Base-by-base conservation (phyloP, 2,329 filamentous ascomycete genomes). In the Dryadomyces quercus-mongolicae region DNA sequence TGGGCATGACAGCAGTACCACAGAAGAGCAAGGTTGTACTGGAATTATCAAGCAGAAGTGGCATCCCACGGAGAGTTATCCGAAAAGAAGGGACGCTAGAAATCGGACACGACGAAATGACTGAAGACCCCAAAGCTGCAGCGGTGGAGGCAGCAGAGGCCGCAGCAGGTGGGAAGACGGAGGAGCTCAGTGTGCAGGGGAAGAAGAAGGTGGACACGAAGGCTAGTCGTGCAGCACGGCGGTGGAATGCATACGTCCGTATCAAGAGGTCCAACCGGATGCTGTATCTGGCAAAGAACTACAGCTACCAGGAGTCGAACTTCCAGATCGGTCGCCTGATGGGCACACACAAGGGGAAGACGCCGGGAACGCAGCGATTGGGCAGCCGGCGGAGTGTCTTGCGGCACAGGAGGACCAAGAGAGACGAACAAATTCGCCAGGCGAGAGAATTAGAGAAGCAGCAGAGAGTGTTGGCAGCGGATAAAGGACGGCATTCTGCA, bases 1-100 rank as follows among this genome's bases (percentile, higher is more conserved):
- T 98, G 57, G 86, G 86, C 62, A 85, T 94, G 78, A 74, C 84
- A 5, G 79, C 75, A 20, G 66, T 71, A 34, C 67, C 74, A 46
- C 69, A 68, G 50, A 65, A 68, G 45, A 61, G 66, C 2, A 63
- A 63, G 1, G 62, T 66, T 5, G 54, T 59, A 1, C 43, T 59
- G 13, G 60, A 68, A 46, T 69, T 66, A 45, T 53, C 78, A 22
- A 61, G 64, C 60, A 9, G 61, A 16, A 68, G 65, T 55, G 68
- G 67, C 44, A 65, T 70, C 13, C 67, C 67, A 4, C 57, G 60
- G 13, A 58, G 60, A 12, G 62, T 70, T 6, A 61, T 68, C 9
- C 65, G 67, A 6, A 62, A 63, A 55, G 59, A 60, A 1, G 57
- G 59, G 9, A 46, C 59, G 12, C 52, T 59, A 47, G 58, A 59